Evolutionary conservation across 345 rosid species (phyloP), one percentile per base, ranked within the genome.

Genomic region (Linum usitatissimum): DNA sequence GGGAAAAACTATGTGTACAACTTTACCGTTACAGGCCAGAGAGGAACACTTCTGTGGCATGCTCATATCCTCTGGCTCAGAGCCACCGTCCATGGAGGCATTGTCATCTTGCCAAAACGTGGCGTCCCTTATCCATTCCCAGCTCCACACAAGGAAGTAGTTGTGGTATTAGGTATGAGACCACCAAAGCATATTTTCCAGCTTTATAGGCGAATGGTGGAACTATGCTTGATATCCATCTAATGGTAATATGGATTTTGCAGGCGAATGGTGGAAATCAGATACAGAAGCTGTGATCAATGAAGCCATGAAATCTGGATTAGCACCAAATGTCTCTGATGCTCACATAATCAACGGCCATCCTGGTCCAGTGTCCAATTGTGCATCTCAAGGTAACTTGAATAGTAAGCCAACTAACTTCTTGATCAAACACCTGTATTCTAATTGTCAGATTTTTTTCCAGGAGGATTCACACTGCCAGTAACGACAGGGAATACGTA

Each of bases 251-350:
- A 3, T 53, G 55, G 12, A 53, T 1, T 23, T 23, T 53, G 55
- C 55, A 53, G 55, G 18, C 12, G 55, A 53, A 53, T 53, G 55
- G 55, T 53, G 55, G 55, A 53, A 53, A 53, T 53, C 55, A 14
- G 55, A 53, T 18, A 53, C 55, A 18, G 55, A 53, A 18, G 55
- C 55, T 18, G 55, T 53, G 55, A 53, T 53, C 19, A 53, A 53
- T 12, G 55, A 53, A 53, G 55, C 55, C 19, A 14, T 53, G 3
- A 53, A 53, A 53, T 53, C 55, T 18, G 55, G 55, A 53, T 14
- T 18, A 12, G 55, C 55, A 53, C 55, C 55, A 18, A 53, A 53
- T 53, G 55, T 53, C 3, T 53, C 55, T 18, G 55, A 53, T 53
- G 55, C 55, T 53, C 55, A 53, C 55, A 53, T 18, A 14, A 53